Evolutionary conservation across 495 filamentous ascomycete species (phyloP), one percentile per base, ranked within the genome.

Genomic region (Diplogelasinospora grovesii): DNA sequence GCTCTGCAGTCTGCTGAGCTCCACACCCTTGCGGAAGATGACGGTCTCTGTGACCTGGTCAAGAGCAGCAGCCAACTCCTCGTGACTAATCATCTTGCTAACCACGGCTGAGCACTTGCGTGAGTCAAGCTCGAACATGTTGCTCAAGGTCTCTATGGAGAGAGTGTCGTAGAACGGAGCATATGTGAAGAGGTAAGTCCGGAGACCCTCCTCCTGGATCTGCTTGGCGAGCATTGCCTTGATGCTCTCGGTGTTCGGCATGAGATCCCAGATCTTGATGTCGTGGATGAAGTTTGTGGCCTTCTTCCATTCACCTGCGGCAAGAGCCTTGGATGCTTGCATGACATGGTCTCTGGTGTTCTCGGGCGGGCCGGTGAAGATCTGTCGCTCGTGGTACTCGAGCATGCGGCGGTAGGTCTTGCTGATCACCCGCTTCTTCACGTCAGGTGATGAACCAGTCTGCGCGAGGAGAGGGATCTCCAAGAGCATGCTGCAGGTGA

Each of bases 201-300:
- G 78, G 36, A 99, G 77, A 43, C 92, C 92, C 70, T 97, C 93
- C 61, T 97, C 92, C 66, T 99, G 93, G 49, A 95, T 95, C 70
- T 97, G 92, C 59, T 86, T 85, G 21, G 88, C 83, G 21, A 99
- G 82, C 90, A 97, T 95, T 38, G 76, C 68, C 81, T 97, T 97
- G 70, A 96, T 89, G 62, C 86, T 83, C 19, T 86, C 82, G 22
- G 87, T 80, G 51, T 85, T 73, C 43, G 89, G 79, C 78, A 99
- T 92, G 46, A 99, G 72, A 22, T 98, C 92, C 92, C 92, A 98
- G 61, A 97, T 97, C 78, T 97, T 97, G 72, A 98, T 98, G 39
- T 81, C 82, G 67, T 89, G 86, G 57, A 97, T 84, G 68, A 95
- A 89, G 37, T 84, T 74, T 11, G 82, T 87, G 16, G 88, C 81